Conservation (phyloP, 179 eudicot species). For the Spinacia oleracea region DNA sequence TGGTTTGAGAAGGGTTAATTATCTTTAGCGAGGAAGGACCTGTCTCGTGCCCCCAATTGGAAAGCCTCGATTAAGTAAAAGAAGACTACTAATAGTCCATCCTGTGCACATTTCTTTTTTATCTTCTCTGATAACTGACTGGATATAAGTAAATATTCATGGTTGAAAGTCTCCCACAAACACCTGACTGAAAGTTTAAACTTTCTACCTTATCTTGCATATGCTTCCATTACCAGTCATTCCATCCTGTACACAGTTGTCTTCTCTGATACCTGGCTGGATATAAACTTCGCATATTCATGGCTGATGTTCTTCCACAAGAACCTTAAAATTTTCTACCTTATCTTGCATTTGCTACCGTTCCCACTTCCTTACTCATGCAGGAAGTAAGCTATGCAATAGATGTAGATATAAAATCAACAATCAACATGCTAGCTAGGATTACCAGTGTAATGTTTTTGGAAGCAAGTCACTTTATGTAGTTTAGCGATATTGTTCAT, state of each 20-base stretch:
- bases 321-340: background rate
- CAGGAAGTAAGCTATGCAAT: background rate
- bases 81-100: background rate
- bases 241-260: background rate
- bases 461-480: background rate
- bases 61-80: background rate
- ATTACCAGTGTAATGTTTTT: background rate
- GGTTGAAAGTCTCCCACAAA: background rate
- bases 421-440: conserved; percentile 6
- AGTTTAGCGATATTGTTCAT: background rate
- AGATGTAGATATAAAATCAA: background rate
- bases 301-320: background rate
- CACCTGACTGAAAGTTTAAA: background rate
- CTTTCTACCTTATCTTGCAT: conserved; percentile 3
- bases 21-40: background rate
- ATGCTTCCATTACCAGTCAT: background rate
- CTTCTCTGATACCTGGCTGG: background rate
- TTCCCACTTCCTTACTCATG: background rate
- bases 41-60: background rate
- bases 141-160: background rate
- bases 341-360: background rate
- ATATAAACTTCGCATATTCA: background rate
- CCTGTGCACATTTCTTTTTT: background rate
- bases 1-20: background rate
- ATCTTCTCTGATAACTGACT: background rate